Evolutionary conservation across 305 asterid species (phyloP).

Genomic region (Plantago coronopus): DNA sequence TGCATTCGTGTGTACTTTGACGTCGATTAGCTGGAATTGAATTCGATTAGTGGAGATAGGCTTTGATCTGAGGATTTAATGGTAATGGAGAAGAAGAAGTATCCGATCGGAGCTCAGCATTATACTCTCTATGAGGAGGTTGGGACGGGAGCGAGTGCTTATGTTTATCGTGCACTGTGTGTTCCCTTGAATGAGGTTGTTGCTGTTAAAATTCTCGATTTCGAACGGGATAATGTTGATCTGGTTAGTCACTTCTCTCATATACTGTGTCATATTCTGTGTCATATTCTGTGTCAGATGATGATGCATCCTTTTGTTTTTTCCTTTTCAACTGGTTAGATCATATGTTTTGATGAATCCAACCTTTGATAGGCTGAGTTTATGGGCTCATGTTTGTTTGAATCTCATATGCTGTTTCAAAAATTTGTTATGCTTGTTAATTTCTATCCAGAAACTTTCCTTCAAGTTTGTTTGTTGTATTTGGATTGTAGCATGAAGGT

Average conservation of each 20-base stretch:
- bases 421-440: too few species aligned
- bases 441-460: too few species aligned
- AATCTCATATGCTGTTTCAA: too few species aligned
- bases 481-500: too few species aligned
- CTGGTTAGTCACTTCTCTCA: constrained; percentile 46
- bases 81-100: constrained; percentile 72
- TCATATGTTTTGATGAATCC: too few species aligned
- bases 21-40: constrained; percentile 24
- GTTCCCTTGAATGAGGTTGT: constrained; percentile 55
- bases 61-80: constrained; percentile 5
- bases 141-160: constrained; percentile 87
- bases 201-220: constrained; percentile 89
- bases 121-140: constrained; percentile 79
- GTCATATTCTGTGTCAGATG: too few species aligned
- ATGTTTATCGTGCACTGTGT: constrained; percentile 85
- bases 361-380: too few species aligned
- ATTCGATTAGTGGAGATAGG: constrained; percentile 5
- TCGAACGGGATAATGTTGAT: constrained; percentile 80
- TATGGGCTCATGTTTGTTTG: too few species aligned
- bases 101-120: constrained; percentile 84
- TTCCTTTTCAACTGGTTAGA: too few species aligned
- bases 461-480: too few species aligned
- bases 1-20: constrained; percentile 33
- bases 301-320: too few species aligned
- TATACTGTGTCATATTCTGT: too few species aligned